Conservation (phyloP, 2,329 filamentous ascomycete genomes). For the Fusarium sp. region DNA sequence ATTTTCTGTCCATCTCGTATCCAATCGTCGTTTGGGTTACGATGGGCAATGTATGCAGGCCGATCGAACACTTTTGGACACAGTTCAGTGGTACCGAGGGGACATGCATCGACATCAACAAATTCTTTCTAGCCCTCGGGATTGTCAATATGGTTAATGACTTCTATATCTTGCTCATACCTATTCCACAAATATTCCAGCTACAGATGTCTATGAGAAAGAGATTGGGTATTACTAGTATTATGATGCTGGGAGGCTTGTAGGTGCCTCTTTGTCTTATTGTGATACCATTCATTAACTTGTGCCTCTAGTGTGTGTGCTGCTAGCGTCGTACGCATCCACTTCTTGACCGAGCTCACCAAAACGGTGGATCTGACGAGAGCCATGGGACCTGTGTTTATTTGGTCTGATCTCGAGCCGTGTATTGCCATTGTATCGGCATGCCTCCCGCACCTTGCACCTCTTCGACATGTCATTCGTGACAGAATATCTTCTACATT, state of each 20-base stretch:
- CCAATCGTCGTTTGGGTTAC: constrained; percentile 19
- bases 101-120: constrained; percentile 21
- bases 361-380: constrained; percentile 1
- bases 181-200: constrained; percentile 11
- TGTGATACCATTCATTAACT: background rate
- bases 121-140: constrained; percentile 20
- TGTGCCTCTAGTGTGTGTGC: constrained; percentile 2
- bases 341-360: constrained; percentile 10
- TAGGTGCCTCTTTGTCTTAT: background rate
- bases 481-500: constrained; percentile 5
- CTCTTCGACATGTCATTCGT: constrained; percentile 3
- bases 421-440: constrained; percentile 22
- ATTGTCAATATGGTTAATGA: constrained; percentile 19
- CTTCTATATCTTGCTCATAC: constrained; percentile 10
- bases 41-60: constrained; percentile 16
- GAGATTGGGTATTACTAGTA: constrained; percentile 6
- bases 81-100: constrained; percentile 6
- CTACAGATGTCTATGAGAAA: constrained; percentile 16
- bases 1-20: constrained; percentile 20
- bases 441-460: constrained; percentile 20
- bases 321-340: constrained; percentile 15
- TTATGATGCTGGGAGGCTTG: constrained; percentile 20
- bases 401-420: constrained; percentile 24
- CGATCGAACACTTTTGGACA: constrained; percentile 7
- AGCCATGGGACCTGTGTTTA: constrained; percentile 21